phyloP scores from a whole-genome alignment of 2,329 filamentous ascomycete genomes.

The Macrophomina pseudophaseolina region DNA sequence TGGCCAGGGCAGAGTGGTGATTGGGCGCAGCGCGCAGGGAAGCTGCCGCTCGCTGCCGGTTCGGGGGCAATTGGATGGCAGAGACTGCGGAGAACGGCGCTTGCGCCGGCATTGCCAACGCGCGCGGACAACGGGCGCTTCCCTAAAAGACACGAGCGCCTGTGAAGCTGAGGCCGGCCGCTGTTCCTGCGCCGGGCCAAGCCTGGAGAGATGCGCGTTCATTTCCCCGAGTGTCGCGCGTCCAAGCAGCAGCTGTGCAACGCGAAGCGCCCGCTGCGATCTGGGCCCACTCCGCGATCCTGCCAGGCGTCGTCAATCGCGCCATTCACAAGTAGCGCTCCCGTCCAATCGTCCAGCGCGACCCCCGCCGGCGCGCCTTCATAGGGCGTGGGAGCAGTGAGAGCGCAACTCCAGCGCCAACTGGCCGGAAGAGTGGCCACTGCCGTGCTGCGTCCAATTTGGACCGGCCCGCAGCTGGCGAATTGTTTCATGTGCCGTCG shows the following conservation, averaged over 20 bases:
- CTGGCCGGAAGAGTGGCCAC: background rate
- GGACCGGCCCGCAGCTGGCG: slow-evolving; percentile 19
- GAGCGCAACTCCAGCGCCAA: background rate
- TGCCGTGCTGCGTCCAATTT: slow-evolving; percentile 9
- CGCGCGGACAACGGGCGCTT: slow-evolving; percentile 19
- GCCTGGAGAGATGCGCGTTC: slow-evolving; percentile 14
- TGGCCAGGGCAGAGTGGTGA: slow-evolving; percentile 19
- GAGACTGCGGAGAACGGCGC: slow-evolving; percentile 22
- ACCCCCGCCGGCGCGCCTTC: background rate
- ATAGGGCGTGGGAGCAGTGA: background rate
- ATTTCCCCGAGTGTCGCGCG: slow-evolving; percentile 7
- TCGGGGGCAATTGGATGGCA: background rate
- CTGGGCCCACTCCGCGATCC: slow-evolving; percentile 16
- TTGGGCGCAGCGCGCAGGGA: slow-evolving; percentile 9
- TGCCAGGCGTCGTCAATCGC: slow-evolving; percentile 11
- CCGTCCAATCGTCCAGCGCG: slow-evolving; percentile 9
- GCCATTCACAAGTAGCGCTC: slow-evolving; percentile 15
- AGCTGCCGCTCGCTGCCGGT: slow-evolving; percentile 5
- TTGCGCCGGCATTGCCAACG: slow-evolving; percentile 7
- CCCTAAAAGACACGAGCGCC: slow-evolving; percentile 6
- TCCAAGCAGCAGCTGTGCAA: background rate
- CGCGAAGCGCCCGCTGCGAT: slow-evolving; percentile 5
- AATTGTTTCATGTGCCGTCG: slow-evolving; percentile 21
- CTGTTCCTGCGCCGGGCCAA: slow-evolving; percentile 17
- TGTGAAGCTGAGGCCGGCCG: slow-evolving; percentile 4